Percentiles rank a stretch among this genome's conserved stretches.
Evolutionary conservation across 2,329 filamentous ascomycete genomes (phyloP).

Genomic region (Neospermospora avenae): DNA sequence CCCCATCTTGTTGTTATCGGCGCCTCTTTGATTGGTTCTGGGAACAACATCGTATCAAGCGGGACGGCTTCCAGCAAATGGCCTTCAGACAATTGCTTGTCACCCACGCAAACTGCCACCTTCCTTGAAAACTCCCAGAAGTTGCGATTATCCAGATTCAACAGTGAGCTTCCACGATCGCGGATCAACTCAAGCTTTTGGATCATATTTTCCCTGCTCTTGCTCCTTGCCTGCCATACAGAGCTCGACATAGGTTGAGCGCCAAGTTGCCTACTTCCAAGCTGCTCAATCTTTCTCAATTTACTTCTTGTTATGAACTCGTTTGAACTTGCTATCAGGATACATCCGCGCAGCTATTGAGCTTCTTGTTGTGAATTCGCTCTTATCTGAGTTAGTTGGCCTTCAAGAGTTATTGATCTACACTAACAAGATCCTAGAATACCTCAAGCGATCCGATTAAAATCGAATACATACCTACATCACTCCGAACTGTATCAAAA

Average conservation of each 20-base stretch:
- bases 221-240: neutral
- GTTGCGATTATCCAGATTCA: neutral
- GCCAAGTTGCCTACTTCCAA: neutral
- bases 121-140: neutral
- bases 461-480: neutral
- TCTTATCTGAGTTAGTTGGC: neutral
- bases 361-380: neutral
- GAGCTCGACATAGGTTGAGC: neutral
- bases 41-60: neutral
- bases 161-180: neutral
- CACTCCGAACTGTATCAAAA: neutral
- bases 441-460: neutral
- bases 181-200: neutral
- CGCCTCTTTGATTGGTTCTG: neutral
- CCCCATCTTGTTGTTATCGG: neutral
- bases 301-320: slow-evolving; percentile 1
- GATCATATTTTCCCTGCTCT: neutral
- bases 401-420: too few species aligned
- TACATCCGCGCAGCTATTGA: neutral
- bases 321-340: neutral
- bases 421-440: neutral
- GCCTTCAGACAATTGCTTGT: neutral
- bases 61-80: neutral
- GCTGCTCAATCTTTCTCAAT: neutral
- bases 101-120: neutral